A percentile compares a stretch with the other conserved stretches of the same genome.
Evolutionary conservation across 23 red algal species (phyloP).

Genomic region (Gracilaria domingensis): DNA sequence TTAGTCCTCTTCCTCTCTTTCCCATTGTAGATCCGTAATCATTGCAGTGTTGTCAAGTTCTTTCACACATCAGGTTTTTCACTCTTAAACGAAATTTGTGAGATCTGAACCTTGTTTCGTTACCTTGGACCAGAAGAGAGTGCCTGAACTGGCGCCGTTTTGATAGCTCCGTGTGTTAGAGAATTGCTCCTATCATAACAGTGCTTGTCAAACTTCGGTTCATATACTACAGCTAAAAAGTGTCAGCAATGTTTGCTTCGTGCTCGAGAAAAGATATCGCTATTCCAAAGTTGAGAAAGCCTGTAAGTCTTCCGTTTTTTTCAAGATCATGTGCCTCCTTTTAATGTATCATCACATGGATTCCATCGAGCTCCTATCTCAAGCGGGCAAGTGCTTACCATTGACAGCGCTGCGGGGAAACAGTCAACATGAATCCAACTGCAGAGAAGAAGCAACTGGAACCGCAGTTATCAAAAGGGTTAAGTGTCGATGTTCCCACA

Average conservation of each 20-base stretch:
- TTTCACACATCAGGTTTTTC: neutral
- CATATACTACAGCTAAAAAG: neutral
- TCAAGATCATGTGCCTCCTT: neutral
- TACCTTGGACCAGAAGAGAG: neutral
- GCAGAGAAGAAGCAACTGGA: neutral
- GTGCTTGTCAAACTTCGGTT: neutral
- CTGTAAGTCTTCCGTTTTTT: neutral
- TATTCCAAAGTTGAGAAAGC: neutral
- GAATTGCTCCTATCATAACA: neutral
- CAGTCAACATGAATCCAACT: neutral
- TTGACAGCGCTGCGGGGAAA: neutral
- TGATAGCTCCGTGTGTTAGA: neutral
- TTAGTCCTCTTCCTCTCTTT: neutral
- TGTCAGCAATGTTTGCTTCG: conserved; percentile 8
- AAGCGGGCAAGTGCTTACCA: no score
- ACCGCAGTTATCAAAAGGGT: conserved; percentile 1
- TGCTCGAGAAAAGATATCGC: neutral
- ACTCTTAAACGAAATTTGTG: neutral
- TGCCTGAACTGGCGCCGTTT: neutral
- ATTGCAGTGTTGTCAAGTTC: neutral
- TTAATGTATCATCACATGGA: no score
- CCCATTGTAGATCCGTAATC: neutral
- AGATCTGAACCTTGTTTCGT: neutral
- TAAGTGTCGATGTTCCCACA: conserved; percentile 25
- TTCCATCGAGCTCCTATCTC: no score